Base-by-base conservation (phyloP, 2,329 filamentous ascomycete genomes). In the Penicillium freii region DNA sequence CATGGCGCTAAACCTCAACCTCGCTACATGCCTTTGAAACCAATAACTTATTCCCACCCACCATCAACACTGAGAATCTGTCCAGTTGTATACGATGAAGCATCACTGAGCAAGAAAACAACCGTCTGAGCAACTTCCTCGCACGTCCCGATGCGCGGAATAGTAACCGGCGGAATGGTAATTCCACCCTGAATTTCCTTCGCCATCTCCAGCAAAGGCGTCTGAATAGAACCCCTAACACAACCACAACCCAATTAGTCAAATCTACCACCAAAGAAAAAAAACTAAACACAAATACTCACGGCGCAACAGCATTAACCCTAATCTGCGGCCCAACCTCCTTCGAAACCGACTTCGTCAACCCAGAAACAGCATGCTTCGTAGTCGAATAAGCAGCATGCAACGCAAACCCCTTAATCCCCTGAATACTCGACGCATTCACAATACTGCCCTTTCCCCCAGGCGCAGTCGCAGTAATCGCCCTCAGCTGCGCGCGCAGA, bases 371-470 rank as follows among this genome's bases (percentile, higher is more conserved):
- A 40, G 66, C 66, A 66, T 74, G 72, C 64, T 75, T 75, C 5
- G 66, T 71, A 23, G 72, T 62, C 47, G 62, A 67, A 63, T 76
- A 76, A 8, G 68, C 67, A 7, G 66, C 67, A 63, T 67, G 65
- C 45, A 66, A 61, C 40, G 62, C 56, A 62, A 69, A 63, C 0
- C 76, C 78, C 8, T 65, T 65, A 2, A 78, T 52, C 0, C 80
- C 80, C 10, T 76, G 75, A 11, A 73, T 69, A 57, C 75, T 78
- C 7, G 75, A 64, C 13, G 77, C 74, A 66, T 84, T 86, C 53
- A 87, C 84, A 65, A 87, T 85, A 58, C 82, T 84, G 8, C 82
- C 82, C 31, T 44, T 59, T 1, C 63, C 61, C 2, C 56, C 58
- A 0, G 59, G 60, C 3, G 25, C 53, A 42, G 52, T 55, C 2